These are phyloP conservation scores for Amanita fuliginea DNA, from an alignment of 768 basidiomycete species.

Conservation along the genomic window DNA sequence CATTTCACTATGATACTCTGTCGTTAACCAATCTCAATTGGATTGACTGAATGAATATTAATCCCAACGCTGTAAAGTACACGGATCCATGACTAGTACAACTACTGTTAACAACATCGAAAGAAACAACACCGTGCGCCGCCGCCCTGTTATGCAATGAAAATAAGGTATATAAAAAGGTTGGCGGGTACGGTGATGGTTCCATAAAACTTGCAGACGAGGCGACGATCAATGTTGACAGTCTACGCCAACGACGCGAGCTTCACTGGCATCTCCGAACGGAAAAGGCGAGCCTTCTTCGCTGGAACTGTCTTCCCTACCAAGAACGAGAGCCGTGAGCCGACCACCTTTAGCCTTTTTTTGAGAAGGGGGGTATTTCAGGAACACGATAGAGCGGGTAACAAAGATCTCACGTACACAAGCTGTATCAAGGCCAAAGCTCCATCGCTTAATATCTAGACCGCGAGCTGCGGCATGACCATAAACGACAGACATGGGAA, in stretches of 20 bases:
- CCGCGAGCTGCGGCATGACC: conserved; percentile 78
- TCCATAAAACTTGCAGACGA: neutral
- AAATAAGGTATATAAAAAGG: too few relatives aligned
- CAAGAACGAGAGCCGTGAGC: conserved; percentile 62
- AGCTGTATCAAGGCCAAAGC: conserved; percentile 78
- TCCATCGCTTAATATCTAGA: conserved; percentile 75
- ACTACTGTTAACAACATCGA: neutral
- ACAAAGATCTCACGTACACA: conserved; percentile 51
- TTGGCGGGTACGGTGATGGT: too few relatives aligned
- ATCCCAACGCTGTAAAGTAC: neutral
- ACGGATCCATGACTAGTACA: neutral
- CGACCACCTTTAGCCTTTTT: conserved; percentile 44
- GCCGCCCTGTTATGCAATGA: neutral
- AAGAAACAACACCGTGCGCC: neutral
- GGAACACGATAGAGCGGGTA: neutral
- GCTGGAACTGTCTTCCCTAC: conserved; percentile 11
- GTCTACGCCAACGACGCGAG: conserved; percentile 36
- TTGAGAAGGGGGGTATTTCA: too few relatives aligned
- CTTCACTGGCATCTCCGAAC: conserved; percentile 47
- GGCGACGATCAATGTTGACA: neutral
- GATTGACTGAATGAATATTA: neutral
- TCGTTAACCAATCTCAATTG: too few relatives aligned
- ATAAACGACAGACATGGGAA: conserved; percentile 73
- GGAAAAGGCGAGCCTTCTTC: conserved; percentile 20
- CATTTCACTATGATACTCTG: too few relatives aligned